Evolutionary conservation across 2,329 filamentous ascomycete genomes (phyloP), one percentile per base, ranked within the genome.

Genomic region (Alternaria angustiovoidea): DNA sequence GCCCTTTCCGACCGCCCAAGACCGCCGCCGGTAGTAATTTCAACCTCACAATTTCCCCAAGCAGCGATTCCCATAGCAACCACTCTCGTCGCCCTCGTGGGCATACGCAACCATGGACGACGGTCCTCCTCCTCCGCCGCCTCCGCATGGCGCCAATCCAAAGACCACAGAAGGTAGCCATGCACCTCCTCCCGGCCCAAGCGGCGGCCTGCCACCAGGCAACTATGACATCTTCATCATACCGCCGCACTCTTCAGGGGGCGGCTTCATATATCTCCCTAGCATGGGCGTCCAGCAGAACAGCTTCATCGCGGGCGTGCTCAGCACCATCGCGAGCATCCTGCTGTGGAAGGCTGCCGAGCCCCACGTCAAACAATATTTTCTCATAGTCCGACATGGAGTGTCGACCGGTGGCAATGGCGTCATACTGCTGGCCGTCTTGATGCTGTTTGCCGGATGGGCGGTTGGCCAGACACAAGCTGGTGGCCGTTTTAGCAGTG

Each of bases 171-270:
- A 66, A 57, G 75, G 76, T 39, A 68, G 58, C 24, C 66, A 70
- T 64, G 72, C 71, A 24, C 67, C 70, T 52, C 60, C 60, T 24
- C 52, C 59, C 43, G 62, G 64, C 22, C 57, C 52, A 12, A 62
- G 62, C 49, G 82, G 83, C 26, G 90, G 91, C 57, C 83, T 97
- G 48, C 94, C 94, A 3, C 86, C 91, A 1, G 94, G 94, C 56
- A 96, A 95, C 76, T 98, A 97, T 80, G 94, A 98, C 82, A 96
- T 98, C 75, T 97, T 97, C 82, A 91, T 97, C 77, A 94, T 98
- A 73, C 94, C 94, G 7, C 92, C 94, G 47, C 93, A 97, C 78
- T 94, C 93, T 11, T 86, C 94, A 7, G 94, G 94, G 54, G 88
- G 89, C 0, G 94, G 94, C 34, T 97, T 97, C 79, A 83, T 98